phyloP scores from a whole-genome alignment of 306 rosid species.

The barrel medic (Medicago truncatula) region MtrunA17r5.0-ANR NC_053048.1:35716001-35716500 shows the following conservation, averaged over 20 bases:
- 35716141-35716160: neutral
- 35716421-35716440: slow-evolving; percentile 42
- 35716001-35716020: slow-evolving; percentile 59
- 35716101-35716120: slow-evolving; percentile 57
- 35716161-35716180: slow-evolving; percentile 22
- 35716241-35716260: slow-evolving; percentile 45
- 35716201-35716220: slow-evolving; percentile 56
- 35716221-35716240: slow-evolving; percentile 14
- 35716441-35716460: neutral
- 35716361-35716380: slow-evolving; percentile 54
- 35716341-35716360: slow-evolving; percentile 60
- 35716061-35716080: slow-evolving; percentile 54
- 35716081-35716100: slow-evolving; percentile 54
- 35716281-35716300: slow-evolving; percentile 13
- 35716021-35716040: too few relatives aligned
- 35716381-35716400: slow-evolving; percentile 31
- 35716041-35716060: slow-evolving; percentile 56
- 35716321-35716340: neutral
- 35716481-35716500: too few relatives aligned
- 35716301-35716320: slow-evolving; percentile 1
- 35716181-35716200: slow-evolving; percentile 29
- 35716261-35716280: slow-evolving; percentile 5
- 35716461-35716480: too few relatives aligned
- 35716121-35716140: slow-evolving; percentile 29
- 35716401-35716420: slow-evolving; percentile 63